A percentile compares a stretch with the other conserved stretches of the same genome.
These are phyloP conservation scores for Rhododendron simsii DNA, from an alignment of 148 eudicot species.

Conservation along the genomic window DNA sequence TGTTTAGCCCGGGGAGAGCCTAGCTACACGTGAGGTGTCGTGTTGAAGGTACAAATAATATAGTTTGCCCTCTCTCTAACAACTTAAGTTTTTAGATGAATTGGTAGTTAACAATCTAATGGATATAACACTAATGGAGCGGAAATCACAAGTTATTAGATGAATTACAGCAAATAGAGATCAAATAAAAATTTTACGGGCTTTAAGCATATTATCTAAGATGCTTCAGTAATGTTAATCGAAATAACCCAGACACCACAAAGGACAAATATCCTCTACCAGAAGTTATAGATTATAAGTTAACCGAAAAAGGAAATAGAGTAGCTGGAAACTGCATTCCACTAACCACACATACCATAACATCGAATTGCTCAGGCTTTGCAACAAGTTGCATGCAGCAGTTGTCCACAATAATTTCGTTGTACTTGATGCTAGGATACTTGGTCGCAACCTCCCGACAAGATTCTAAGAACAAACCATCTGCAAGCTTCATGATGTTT, in stretches of 20 bases:
- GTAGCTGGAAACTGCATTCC: neutral
- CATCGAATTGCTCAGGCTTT: slow-evolving; percentile 90
- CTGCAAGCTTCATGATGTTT: slow-evolving; percentile 90
- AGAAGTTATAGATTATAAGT: neutral
- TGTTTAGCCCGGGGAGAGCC: no score
- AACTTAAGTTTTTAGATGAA: no score
- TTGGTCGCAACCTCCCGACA: slow-evolving; percentile 73
- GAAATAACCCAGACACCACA: neutral
- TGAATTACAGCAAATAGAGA: neutral
- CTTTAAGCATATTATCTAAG: neutral
- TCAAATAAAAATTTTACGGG: neutral
- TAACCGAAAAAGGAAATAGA: neutral
- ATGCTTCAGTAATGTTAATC: neutral
- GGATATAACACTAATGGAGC: neutral
- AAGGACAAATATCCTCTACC: neutral
- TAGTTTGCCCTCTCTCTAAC: no score
- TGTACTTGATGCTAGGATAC: slow-evolving; percentile 72
- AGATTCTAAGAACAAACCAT: slow-evolving; percentile 84
- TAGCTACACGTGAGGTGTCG: no score
- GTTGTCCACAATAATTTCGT: slow-evolving; percentile 82
- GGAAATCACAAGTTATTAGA: neutral
- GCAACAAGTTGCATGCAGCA: slow-evolving; percentile 96
- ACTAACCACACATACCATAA: slow-evolving; percentile 43
- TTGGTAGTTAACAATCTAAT: no score
- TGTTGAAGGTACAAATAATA: no score